Conservation (phyloP, 257 asterid genomes). For the Fraxinus excelsior region DNA sequence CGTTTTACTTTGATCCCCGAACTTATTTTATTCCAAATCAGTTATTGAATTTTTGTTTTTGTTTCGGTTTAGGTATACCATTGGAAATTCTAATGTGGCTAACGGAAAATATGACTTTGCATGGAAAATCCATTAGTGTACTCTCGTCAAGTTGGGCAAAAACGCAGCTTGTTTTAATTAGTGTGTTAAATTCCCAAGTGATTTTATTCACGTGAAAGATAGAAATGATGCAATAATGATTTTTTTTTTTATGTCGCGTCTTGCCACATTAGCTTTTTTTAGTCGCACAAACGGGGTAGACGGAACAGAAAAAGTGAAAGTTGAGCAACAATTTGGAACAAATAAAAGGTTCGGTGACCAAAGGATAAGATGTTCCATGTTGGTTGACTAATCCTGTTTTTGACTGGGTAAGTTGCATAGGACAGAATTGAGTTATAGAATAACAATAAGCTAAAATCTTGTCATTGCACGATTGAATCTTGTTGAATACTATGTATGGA, state of each 20-base stretch:
- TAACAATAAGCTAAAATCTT: not conserved
- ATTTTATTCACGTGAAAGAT: not conserved
- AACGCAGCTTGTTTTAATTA: too few species aligned
- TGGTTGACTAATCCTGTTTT: not conserved
- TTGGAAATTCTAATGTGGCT: not conserved
- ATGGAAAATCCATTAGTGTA: not conserved
- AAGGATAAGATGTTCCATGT: not conserved
- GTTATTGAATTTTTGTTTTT: not conserved
- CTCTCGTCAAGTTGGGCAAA: too few species aligned
- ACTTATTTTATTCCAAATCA: not conserved
- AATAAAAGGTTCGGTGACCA: too few species aligned
- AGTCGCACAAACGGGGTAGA: too few species aligned
- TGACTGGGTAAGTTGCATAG: not conserved
- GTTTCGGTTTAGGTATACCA: not conserved
- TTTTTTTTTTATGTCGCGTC: too few species aligned
- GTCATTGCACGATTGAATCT: not conserved
- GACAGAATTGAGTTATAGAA: too few species aligned
- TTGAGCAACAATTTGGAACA: too few species aligned
- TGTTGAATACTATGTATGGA: too few species aligned
- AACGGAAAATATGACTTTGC: not conserved
- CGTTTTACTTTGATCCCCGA: not conserved
- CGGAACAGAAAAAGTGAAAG: too few species aligned
- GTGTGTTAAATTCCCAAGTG: not conserved
- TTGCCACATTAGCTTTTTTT: too few species aligned
- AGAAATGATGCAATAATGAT: not conserved